Evolutionary conservation across 1,139 yeast genomes (phyloP).

Genomic region (Maudiozyma humilis): DNA sequence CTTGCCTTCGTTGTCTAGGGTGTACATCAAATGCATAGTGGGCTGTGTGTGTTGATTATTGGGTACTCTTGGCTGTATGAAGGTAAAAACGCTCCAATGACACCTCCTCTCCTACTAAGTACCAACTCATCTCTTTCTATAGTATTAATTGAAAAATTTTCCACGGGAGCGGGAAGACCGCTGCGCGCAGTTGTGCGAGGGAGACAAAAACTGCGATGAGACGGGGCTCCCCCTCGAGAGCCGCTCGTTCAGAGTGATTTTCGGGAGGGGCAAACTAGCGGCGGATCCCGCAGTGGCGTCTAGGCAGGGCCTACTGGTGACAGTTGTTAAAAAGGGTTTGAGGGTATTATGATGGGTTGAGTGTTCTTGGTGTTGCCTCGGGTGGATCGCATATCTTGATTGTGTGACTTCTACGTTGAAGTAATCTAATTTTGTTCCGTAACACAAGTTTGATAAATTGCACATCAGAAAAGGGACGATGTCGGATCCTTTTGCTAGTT

Average conservation of each 20-base stretch:
- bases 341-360: neutral
- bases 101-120: neutral
- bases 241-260: neutral
- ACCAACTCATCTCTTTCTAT: neutral
- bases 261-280: neutral
- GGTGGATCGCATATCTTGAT: too few relatives aligned
- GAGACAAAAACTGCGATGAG: neutral
- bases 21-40: constrained; percentile 97
- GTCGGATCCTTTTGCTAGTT: constrained; percentile 41
- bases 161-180: neutral
- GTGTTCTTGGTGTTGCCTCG: neutral
- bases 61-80: neutral
- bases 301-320: neutral
- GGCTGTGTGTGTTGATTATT: neutral
- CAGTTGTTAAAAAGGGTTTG: neutral
- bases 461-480: constrained; percentile 5
- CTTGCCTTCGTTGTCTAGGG: constrained; percentile 87
- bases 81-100: neutral
- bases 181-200: too few relatives aligned
- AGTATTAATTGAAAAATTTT: neutral
- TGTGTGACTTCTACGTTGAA: too few relatives aligned
- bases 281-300: neutral
- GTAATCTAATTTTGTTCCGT: too few relatives aligned
- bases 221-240: neutral
- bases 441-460: too few relatives aligned